These are phyloP conservation scores for Zymoseptoria brevis DNA, from an alignment of 2,329 filamentous ascomycete genomes.

Conservation along the genomic window DNA sequence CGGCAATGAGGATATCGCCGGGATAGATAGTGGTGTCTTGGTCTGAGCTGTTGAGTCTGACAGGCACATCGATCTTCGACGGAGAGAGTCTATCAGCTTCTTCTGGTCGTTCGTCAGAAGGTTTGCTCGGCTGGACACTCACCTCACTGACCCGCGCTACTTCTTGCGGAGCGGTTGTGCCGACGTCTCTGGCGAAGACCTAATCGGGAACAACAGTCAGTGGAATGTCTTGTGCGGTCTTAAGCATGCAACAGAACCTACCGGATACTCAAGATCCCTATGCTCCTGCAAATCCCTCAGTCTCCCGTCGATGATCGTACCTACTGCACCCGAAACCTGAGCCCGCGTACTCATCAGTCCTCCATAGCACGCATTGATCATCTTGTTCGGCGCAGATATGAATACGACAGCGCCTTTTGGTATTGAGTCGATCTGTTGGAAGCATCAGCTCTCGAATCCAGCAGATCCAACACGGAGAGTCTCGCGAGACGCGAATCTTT, in stretches of 20 bases:
- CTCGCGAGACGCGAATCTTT: neutral
- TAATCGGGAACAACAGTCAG: neutral
- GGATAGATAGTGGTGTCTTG: conserved; percentile 28
- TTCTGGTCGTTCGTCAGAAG: neutral
- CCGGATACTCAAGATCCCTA: conserved; percentile 41
- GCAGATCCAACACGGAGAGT: neutral
- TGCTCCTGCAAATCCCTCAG: conserved; percentile 49
- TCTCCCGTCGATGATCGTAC: conserved; percentile 46
- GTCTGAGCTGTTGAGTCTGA: conserved; percentile 25
- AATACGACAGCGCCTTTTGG: conserved; percentile 44
- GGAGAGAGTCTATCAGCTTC: neutral
- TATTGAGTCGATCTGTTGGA: conserved; percentile 42
- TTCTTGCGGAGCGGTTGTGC: conserved; percentile 28
- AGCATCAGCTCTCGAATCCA: neutral
- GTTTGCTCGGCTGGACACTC: conserved; percentile 1
- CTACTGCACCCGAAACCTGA: conserved; percentile 38
- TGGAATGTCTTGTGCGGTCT: neutral
- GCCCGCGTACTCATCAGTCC: conserved; percentile 48
- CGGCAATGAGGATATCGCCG: conserved; percentile 33
- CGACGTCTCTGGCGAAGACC: conserved; percentile 29
- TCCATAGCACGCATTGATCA: conserved; percentile 47
- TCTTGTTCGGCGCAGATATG: conserved; percentile 41
- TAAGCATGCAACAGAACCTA: conserved; percentile 15
- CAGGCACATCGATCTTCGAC: conserved; percentile 26
- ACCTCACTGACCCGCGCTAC: conserved; percentile 26